Base-by-base conservation (phyloP, 495 filamentous ascomycete genomes). In the Talaromyces proteolyticus region DNA sequence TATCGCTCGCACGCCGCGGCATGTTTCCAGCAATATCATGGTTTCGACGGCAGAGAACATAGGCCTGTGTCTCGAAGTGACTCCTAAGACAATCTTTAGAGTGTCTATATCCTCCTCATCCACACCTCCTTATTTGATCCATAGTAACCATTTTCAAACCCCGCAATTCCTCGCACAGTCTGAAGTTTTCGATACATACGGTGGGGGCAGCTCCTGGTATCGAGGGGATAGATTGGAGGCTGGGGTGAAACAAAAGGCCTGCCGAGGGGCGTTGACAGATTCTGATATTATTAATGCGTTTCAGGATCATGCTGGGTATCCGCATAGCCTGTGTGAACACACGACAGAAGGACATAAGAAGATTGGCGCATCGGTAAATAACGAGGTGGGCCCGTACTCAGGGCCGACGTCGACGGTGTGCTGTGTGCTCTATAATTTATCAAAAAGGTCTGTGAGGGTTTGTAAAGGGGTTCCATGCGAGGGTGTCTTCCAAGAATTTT, bases 21-120 rank as follows among this genome's bases (percentile, higher is more conserved):
- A 64, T 20, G 58, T 64, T 42, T 64, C 61, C 16, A 49, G 42
- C 19, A 64, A 64, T 29, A 47, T 64, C 20, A 51, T 40, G 22
- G 36, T 64, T 11, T 52, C 58, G 6, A 57, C 58, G 14, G 53
- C 56, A 6, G 58, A 61, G 24, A 58, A 53, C 18, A 55, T 64
- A 44, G 59, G 56, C 4, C 55, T 64, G 48, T 52, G 52, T 19
- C 23, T 61, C 41, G 56, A 55, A 43, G 39, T 42, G 44, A 53
- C 45, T 40, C 57, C 34, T 20, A 24, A 37, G 7, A 22, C 41
- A 21, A 48, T 56, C 24, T 50, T 40, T 18, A 40, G 11, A 16
- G 38, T 16, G 6, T 6, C 38, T 40, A 14, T 18, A 40, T 40
- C 38, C 26, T 29, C 26, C 5, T 5, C 26, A 29, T 29, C 26